phyloP scores from a whole-genome alignment of 257 asterid genomes.

The Solanum corneliomulleri region DNA sequence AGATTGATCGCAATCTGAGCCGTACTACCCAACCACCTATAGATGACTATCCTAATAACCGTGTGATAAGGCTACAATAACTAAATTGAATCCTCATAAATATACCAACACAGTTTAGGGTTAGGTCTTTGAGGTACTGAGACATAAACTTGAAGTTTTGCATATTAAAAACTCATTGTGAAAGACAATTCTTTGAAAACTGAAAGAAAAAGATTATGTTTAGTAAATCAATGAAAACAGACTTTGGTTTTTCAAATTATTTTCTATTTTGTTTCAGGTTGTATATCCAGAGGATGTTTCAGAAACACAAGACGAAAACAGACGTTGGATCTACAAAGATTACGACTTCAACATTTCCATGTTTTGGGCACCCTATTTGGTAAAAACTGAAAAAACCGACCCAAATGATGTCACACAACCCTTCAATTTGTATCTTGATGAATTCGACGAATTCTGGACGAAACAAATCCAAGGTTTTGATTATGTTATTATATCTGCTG shows the following conservation, averaged over 20 bases:
- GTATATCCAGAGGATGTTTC: conserved; percentile 44
- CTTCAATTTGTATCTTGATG: conserved; percentile 61
- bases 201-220: neutral
- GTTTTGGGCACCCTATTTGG: conserved; percentile 79
- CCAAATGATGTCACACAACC: conserved; percentile 46
- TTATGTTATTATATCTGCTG: conserved; percentile 72
- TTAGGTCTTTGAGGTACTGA: neutral
- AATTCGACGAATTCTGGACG: conserved; percentile 54
- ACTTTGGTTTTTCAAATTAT: neutral
- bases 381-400: conserved; percentile 23
- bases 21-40: neutral
- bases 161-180: neutral
- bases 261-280: conserved; percentile 19
- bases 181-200: neutral
- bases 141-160: neutral
- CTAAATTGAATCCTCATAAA: neutral
- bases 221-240: neutral
- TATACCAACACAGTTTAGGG: neutral
- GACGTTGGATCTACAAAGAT: conserved; percentile 44
- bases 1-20: neutral
- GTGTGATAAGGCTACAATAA: neutral
- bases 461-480: conserved; percentile 28
- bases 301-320: conserved; percentile 32
- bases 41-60: neutral
- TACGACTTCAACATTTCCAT: conserved; percentile 70